Evolutionary conservation across 495 filamentous ascomycete species (phyloP).

Genomic region (Hapsidospora chrysogenum): DNA sequence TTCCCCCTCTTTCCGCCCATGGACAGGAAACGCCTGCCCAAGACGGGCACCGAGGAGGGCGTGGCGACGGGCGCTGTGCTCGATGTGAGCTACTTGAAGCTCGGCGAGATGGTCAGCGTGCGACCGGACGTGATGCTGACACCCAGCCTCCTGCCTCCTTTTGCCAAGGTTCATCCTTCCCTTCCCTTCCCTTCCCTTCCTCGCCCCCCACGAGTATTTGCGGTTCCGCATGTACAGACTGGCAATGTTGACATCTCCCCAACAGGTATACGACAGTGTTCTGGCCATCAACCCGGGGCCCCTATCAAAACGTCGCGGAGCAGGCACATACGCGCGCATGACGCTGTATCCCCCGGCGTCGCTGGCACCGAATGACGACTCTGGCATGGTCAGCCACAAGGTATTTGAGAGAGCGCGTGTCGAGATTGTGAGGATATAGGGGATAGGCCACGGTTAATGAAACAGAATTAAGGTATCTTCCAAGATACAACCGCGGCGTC

Average conservation of each 20-base stretch:
- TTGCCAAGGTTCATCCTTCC: slow-evolving; percentile 54
- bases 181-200: not conserved
- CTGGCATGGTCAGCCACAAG: slow-evolving; percentile 47
- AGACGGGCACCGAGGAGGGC: slow-evolving; percentile 36
- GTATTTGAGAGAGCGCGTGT: slow-evolving; percentile 72
- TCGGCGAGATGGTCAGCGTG: slow-evolving; percentile 78
- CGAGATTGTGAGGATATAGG: slow-evolving; percentile 63
- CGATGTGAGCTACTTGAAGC: slow-evolving; percentile 70
- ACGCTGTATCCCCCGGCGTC: slow-evolving; percentile 46
- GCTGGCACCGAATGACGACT: slow-evolving; percentile 36
- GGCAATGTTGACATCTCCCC: too few relatives aligned
- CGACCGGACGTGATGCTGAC: slow-evolving; percentile 72
- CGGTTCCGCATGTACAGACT: slow-evolving; percentile 2
- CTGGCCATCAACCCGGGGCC: slow-evolving; percentile 77
- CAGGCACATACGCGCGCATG: slow-evolving; percentile 70
- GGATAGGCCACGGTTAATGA: not conserved
- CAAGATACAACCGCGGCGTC: too few relatives aligned
- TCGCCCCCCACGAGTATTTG: not conserved
- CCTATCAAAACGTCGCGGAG: slow-evolving; percentile 61
- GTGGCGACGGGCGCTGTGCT: slow-evolving; percentile 52
- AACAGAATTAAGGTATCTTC: not conserved
- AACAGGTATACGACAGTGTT: slow-evolving; percentile 68
- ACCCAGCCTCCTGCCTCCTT: slow-evolving; percentile 68
- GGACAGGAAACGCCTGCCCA: slow-evolving; percentile 47
- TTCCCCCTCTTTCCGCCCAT: slow-evolving; percentile 75